Evolutionary conservation across 805 yeast genomes (phyloP).

Genomic region (Pichia sporocuriosa): DNA sequence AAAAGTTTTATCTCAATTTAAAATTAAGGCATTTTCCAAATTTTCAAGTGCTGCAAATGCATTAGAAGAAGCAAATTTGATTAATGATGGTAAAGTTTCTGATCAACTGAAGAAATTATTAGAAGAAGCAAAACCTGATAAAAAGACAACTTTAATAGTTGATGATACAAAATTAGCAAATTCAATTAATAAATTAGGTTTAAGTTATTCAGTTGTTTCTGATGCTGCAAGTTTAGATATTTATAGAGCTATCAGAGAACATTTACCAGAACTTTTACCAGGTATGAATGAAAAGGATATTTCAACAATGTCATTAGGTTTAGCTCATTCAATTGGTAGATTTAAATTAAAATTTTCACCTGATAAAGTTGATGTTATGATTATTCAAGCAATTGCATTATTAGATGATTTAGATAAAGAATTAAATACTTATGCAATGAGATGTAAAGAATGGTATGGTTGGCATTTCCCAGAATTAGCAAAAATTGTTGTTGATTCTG

Average conservation of each 20-base stretch:
- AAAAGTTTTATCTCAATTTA: conserved; percentile 83
- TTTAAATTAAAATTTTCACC: conserved; percentile 96
- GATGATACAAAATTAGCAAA: conserved; percentile 95
- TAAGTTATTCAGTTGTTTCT: conserved; percentile 80
- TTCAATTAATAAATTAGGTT: conserved; percentile 89
- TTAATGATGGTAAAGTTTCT: conserved; percentile 91
- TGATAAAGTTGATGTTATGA: conserved; percentile 98
- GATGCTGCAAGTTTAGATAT: conserved; percentile 94
- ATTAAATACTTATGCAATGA: conserved; percentile 96
- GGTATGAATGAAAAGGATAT: conserved; percentile 82
- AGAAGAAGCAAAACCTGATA: conserved; percentile 69
- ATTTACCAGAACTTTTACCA: conserved; percentile 88
- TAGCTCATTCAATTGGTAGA: conserved; percentile 98
- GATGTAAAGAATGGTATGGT: conserved; percentile 99
- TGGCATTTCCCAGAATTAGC: conserved; percentile 99
- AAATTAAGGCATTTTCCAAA: conserved; percentile 92
- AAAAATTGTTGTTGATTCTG: conserved; percentile 91
- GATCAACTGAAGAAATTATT: conserved; percentile 72
- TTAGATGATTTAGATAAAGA: conserved; percentile 97
- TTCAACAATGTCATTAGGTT: conserved; percentile 93
- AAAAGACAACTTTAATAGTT: conserved; percentile 81
- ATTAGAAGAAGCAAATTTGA: conserved; percentile 86
- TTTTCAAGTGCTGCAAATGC: conserved; percentile 94
- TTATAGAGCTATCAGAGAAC: conserved; percentile 91
- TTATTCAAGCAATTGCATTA: conserved; percentile 96